A percentile compares a stretch with the other conserved stretches of the same genome.
Evolutionary conservation across 768 basidiomycete genomes (phyloP).

Genomic region (Hericium rajendrae): DNA sequence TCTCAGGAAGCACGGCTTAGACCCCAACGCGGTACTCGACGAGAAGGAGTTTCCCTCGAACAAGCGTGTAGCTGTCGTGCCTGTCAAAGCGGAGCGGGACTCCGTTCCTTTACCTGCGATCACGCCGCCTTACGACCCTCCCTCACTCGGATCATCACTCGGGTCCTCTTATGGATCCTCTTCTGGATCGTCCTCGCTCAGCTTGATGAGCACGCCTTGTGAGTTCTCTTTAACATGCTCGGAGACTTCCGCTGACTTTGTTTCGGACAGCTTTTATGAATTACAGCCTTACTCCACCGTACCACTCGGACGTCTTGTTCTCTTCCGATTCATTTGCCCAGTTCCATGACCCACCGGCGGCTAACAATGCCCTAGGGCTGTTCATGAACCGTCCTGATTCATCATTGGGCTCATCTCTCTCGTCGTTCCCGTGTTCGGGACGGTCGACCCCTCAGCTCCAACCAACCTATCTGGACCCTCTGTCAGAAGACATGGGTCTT

Average conservation of each 20-base stretch:
- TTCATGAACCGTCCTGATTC: too few relatives aligned
- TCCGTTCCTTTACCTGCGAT: not conserved
- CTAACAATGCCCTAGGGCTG: too few relatives aligned
- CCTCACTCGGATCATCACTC: not conserved
- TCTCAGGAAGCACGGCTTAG: slow-evolving; percentile 38
- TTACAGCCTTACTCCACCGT: not conserved
- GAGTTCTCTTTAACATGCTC: not conserved
- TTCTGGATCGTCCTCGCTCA: not conserved
- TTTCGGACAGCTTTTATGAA: not conserved
- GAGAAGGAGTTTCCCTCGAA: not conserved
- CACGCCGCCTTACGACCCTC: not conserved
- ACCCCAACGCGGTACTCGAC: slow-evolving; percentile 16
- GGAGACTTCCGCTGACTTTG: not conserved
- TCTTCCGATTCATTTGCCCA: too few relatives aligned
- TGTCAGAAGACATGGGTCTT: too few relatives aligned
- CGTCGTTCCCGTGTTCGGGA: too few relatives aligned
- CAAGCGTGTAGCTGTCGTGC: not conserved
- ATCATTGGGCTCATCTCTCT: too few relatives aligned
- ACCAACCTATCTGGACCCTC: too few relatives aligned
- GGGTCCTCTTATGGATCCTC: not conserved
- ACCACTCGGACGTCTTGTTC: not conserved
- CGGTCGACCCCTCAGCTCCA: too few relatives aligned
- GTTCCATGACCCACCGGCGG: too few relatives aligned
- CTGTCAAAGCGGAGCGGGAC: not conserved
- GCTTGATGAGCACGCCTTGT: not conserved